These are phyloP conservation scores for Rhododendron ferrugineum DNA, from an alignment of 148 eudicot genomes.

Conservation along the genomic window DNA sequence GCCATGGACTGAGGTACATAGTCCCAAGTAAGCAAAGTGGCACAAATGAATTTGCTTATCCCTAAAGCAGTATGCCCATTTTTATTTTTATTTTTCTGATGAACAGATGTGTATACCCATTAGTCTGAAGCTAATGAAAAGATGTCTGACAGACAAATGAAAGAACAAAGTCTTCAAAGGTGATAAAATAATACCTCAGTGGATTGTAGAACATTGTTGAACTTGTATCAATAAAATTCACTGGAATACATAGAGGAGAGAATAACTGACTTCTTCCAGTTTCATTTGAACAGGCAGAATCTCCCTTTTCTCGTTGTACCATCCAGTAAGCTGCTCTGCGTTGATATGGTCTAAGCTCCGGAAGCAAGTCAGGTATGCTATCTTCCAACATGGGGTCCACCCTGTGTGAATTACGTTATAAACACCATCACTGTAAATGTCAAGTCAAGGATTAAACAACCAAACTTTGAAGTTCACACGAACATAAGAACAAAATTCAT, in stretches of 20 bases:
- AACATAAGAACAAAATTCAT: background rate
- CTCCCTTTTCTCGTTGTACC: conserved; percentile 78
- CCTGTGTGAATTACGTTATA: conserved; percentile 30
- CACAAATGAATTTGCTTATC: background rate
- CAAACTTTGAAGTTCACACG: background rate
- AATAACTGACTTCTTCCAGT: conserved; percentile 29
- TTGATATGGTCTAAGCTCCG: conserved; percentile 96
- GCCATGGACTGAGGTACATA: background rate
- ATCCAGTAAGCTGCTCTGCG: conserved; percentile 96
- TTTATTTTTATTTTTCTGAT: background rate
- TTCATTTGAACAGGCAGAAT: conserved; percentile 21
- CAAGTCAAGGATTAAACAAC: background rate
- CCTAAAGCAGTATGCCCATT: background rate
- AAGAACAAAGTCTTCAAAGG: background rate
- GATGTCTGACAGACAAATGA: background rate
- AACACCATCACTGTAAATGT: conserved; percentile 10
- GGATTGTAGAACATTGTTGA: conserved; percentile 80
- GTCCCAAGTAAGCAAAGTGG: background rate
- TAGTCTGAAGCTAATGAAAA: background rate
- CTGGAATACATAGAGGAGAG: conserved; percentile 71
- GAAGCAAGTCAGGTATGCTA: conserved; percentile 68
- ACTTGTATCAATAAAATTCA: conserved; percentile 63
- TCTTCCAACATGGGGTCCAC: conserved; percentile 63
- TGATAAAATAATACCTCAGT: conserved; percentile 49
- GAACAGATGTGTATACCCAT: background rate